Evolutionary conservation across 2,329 filamentous ascomycete species (phyloP), one percentile per base, ranked within the genome.

Genomic region (Curvularia sp.): DNA sequence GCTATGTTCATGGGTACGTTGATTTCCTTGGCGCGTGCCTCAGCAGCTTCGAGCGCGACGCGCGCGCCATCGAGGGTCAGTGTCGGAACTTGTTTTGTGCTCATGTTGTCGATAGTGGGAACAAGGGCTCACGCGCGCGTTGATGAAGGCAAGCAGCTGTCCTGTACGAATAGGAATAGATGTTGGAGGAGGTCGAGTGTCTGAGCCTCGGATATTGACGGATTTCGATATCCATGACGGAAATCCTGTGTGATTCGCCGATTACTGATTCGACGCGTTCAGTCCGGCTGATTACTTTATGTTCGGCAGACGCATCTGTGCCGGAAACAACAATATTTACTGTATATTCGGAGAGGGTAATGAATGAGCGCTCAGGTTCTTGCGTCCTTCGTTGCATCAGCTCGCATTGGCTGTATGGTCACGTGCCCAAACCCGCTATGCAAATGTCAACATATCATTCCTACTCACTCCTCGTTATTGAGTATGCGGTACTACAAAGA

Each of bases 1-100:
- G 81, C 81, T 57, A 83, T 83, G 75, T 83, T 83, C 82, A 82
- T 83, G 31, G 69, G 70, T 5, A 79, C 65, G 18, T 68, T 66
- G 57, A 79, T 78, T 53, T 70, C 68, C 38, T 69, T 67, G 30
- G 77, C 71, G 50, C 75, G 74, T 33, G 68, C 62, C 68, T 77
- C 72, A 43, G 76, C 76, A 42, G 76, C 77, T 35, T 68, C 58
- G 38, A 77, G 61, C 35, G 76, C 76, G 49, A 68, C 68, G 58
- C 72, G 73, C 48, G 77, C 77, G 20, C 76, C 76, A 3, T 69
- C 58, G 49, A 77, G 72, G 28, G 75, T 77, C 39, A 79, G 67
- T 2, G 69, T 68, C 18, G 74, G 70, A 20, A 68, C 52, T 7
- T 61, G 52, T 39, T 72, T 74, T 1, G 70, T 77, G 5, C 71